phyloP scores from a whole-genome alignment of 768 basidiomycete genomes.

The Lepiota venenata region DNA sequence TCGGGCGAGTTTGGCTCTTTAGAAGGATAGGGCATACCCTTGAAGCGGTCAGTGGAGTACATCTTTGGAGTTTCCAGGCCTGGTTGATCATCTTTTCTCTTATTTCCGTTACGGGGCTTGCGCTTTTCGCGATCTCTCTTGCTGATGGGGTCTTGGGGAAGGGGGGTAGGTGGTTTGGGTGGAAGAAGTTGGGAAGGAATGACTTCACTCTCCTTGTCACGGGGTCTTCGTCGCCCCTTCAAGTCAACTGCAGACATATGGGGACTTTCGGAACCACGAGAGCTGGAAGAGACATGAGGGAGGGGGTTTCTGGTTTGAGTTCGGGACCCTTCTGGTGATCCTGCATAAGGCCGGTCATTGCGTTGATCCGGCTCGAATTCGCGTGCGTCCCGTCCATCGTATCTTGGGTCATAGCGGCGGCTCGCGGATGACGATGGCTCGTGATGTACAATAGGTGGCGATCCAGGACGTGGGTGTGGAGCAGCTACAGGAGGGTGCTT shows the following conservation, averaged over 20 bases:
- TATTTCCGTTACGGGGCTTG: slow-evolving; percentile 11
- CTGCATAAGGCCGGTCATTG: slow-evolving; percentile 31
- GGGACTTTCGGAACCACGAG: slow-evolving; percentile 62
- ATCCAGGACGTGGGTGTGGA: slow-evolving; percentile 23
- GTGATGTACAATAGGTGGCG: slow-evolving; percentile 29
- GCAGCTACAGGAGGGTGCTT: slow-evolving; percentile 41
- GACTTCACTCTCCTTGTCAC: slow-evolving; percentile 20
- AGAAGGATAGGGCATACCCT: slow-evolving; percentile 16
- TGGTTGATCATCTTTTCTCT: slow-evolving; percentile 40
- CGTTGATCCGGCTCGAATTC: slow-evolving; percentile 41
- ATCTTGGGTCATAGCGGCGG: slow-evolving; percentile 64
- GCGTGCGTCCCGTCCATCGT: slow-evolving; percentile 46
- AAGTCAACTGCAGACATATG: slow-evolving; percentile 38
- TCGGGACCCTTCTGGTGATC: slow-evolving; percentile 44
- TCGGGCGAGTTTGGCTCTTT: slow-evolving; percentile 55
- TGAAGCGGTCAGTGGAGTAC: slow-evolving; percentile 12
- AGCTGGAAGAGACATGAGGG: slow-evolving; percentile 28
- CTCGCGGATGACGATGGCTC: slow-evolving; percentile 29
- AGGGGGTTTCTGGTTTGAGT: slow-evolving; percentile 27
- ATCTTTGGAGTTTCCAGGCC: slow-evolving; percentile 44
- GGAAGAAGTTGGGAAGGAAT: slow-evolving; percentile 7
- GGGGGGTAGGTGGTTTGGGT: slow-evolving; percentile 8
- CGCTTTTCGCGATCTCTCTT: slow-evolving; percentile 12
- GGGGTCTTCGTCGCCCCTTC: slow-evolving; percentile 44
- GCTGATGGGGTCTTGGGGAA: slow-evolving; percentile 8